Evolutionary conservation across 2,329 filamentous ascomycete species (phyloP).

Genomic region (Clarireedia hainanense): DNA sequence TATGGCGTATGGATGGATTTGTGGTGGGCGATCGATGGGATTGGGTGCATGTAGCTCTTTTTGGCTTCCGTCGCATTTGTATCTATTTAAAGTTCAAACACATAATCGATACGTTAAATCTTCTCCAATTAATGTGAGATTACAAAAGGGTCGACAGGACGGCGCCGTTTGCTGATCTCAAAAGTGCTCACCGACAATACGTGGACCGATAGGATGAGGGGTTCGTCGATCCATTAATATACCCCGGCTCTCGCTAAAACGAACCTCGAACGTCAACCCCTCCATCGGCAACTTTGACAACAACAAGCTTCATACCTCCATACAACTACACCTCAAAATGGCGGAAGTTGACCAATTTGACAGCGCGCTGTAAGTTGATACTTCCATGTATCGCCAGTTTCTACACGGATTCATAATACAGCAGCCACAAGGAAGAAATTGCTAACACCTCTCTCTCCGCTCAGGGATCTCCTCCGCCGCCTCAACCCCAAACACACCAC

Average conservation of each 20-base stretch:
- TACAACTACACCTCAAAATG: slow-evolving; percentile 22
- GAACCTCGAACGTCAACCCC: slow-evolving; percentile 6
- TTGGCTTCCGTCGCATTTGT: not conserved
- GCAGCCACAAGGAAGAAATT: not conserved
- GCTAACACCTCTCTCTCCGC: not conserved
- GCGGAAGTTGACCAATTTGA: slow-evolving; percentile 30
- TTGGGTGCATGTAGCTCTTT: slow-evolving; percentile 7
- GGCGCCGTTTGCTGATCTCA: too few species aligned
- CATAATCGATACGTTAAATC: not conserved
- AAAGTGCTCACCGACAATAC: not conserved
- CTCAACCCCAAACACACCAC: slow-evolving; percentile 92
- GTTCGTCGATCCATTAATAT: not conserved
- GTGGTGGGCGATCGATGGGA: not conserved
- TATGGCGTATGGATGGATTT: slow-evolving; percentile 7
- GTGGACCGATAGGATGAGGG: not conserved
- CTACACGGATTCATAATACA: not conserved
- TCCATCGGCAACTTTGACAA: slow-evolving; percentile 7
- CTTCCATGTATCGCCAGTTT: not conserved
- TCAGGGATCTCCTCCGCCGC: slow-evolving; percentile 94
- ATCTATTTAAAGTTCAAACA: not conserved
- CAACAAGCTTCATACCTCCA: slow-evolving; percentile 4
- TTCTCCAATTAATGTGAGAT: not conserved
- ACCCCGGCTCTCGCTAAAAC: slow-evolving; percentile 9
- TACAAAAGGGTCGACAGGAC: too few species aligned
- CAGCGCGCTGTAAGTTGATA: slow-evolving; percentile 28